These are phyloP conservation scores for Albophoma yamanashiensis DNA, from an alignment of 2,329 filamentous ascomycete genomes.

Conservation along the genomic window DNA sequence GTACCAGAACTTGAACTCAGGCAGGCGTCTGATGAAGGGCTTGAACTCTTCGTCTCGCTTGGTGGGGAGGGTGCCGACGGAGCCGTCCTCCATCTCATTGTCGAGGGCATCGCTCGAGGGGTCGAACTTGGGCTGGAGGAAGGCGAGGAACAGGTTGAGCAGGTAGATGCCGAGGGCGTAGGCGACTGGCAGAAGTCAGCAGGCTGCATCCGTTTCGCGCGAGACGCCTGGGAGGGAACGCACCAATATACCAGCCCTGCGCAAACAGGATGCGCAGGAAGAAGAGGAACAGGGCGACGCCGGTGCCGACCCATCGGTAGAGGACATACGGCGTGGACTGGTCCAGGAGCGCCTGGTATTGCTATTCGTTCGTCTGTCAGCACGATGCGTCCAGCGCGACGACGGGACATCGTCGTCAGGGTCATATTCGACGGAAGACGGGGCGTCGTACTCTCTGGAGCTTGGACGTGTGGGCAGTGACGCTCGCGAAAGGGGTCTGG, in stretches of 20 bases:
- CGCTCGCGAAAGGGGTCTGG: conserved; percentile 82
- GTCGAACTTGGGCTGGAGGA: conserved; percentile 97
- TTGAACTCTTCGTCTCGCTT: conserved; percentile 97
- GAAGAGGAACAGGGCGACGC: conserved; percentile 64
- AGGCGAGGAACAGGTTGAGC: conserved; percentile 96
- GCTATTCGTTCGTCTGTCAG: conserved; percentile 34
- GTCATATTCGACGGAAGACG: neutral
- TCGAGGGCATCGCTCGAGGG: conserved; percentile 85
- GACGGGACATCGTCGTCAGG: neutral
- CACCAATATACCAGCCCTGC: conserved; percentile 98
- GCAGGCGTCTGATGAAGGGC: conserved; percentile 89
- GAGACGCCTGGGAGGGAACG: conserved; percentile 9
- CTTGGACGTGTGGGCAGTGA: conserved; percentile 73
- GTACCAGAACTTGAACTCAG: conserved; percentile 99
- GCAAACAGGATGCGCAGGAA: conserved; percentile 81
- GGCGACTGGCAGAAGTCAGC: conserved; percentile 50
- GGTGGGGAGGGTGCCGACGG: conserved; percentile 71
- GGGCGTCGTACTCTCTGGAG: conserved; percentile 52
- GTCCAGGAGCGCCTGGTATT: conserved; percentile 91
- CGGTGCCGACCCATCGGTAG: conserved; percentile 89
- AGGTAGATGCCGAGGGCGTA: conserved; percentile 98
- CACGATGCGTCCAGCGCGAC: neutral
- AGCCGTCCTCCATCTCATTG: conserved; percentile 91
- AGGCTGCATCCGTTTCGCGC: too few species aligned
- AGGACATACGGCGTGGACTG: conserved; percentile 81